phyloP scores from a whole-genome alignment of 345 rosid species.

The Trapa incisa region DNA sequence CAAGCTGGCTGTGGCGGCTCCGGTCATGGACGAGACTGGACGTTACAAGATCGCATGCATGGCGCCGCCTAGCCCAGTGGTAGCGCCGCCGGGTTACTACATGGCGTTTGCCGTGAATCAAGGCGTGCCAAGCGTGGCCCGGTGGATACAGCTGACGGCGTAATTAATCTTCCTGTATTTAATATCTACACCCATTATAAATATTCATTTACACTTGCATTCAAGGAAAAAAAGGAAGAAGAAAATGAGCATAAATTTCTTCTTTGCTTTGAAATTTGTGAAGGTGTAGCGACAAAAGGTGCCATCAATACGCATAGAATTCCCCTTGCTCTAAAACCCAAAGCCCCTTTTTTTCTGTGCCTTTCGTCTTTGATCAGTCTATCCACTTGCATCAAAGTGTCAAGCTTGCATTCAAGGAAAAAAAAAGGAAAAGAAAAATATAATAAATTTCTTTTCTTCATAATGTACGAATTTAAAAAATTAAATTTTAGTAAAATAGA shows the following conservation, averaged over 20 bases:
- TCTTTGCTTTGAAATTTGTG: background rate
- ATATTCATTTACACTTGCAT: background rate
- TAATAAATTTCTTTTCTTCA: no score
- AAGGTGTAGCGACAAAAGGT: background rate
- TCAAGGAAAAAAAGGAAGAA: no score
- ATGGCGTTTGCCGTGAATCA: conserved; percentile 81
- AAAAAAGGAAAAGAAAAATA: no score
- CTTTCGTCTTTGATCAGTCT: no score
- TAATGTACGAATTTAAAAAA: no score
- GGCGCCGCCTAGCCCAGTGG: conserved; percentile 61
- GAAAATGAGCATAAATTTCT: background rate
- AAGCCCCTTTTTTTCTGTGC: no score
- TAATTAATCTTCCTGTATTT: conserved; percentile 7
- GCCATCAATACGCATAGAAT: background rate
- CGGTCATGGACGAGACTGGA: conserved; percentile 33
- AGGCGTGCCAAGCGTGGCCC: conserved; percentile 80
- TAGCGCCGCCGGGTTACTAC: conserved; percentile 84
- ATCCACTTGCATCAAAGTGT: no score
- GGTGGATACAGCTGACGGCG: conserved; percentile 63
- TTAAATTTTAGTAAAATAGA: no score
- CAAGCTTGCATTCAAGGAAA: no score
- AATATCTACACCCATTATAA: no score
- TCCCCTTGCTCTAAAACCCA: no score
- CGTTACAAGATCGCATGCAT: conserved; percentile 49
- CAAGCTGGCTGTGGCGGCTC: conserved; percentile 44